These are phyloP conservation scores for Paramarasmius palmivorus DNA, from an alignment of 1,284 basidiomycete species.

Conservation along the genomic window DNA sequence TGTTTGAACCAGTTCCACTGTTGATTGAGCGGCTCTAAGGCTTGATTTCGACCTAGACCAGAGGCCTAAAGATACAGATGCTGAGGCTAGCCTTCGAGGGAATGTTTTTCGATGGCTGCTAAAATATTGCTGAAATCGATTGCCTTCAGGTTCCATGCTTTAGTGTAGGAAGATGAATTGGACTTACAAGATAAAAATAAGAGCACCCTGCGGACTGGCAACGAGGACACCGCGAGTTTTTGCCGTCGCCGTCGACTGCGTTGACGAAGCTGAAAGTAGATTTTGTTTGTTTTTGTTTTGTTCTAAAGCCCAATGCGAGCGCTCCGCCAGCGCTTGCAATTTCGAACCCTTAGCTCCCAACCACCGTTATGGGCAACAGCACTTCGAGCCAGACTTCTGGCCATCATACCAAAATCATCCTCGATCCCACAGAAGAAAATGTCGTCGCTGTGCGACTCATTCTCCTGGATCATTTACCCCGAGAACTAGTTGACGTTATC, in stretches of 20 bases:
- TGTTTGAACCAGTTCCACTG: not conserved
- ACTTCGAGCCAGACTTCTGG: too few species aligned
- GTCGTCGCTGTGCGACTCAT: constrained; percentile 17
- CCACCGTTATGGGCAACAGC: too few species aligned
- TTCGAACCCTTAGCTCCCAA: too few species aligned
- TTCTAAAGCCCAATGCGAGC: too few species aligned
- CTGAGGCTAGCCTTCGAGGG: not conserved
- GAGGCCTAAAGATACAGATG: not conserved
- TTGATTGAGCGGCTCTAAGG: not conserved
- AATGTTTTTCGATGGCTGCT: not conserved
- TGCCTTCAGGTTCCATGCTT: not conserved
- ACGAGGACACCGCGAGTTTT: too few species aligned
- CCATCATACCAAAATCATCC: not conserved
- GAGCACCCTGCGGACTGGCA: too few species aligned
- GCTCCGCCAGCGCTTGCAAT: too few species aligned
- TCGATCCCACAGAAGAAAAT: constrained; percentile 23
- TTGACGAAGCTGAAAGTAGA: too few species aligned
- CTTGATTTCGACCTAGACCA: not conserved
- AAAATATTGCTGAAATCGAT: not conserved
- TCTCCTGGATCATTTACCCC: constrained; percentile 23
- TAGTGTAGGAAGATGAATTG: not conserved
- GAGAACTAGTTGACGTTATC: constrained; percentile 29
- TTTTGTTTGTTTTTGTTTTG: too few species aligned
- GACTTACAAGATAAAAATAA: not conserved
- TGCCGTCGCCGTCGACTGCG: too few species aligned